Evolutionary conservation across 352 stramenopile genomes (phyloP).

Genomic region (Phytopythium cucurbitacearum): DNA sequence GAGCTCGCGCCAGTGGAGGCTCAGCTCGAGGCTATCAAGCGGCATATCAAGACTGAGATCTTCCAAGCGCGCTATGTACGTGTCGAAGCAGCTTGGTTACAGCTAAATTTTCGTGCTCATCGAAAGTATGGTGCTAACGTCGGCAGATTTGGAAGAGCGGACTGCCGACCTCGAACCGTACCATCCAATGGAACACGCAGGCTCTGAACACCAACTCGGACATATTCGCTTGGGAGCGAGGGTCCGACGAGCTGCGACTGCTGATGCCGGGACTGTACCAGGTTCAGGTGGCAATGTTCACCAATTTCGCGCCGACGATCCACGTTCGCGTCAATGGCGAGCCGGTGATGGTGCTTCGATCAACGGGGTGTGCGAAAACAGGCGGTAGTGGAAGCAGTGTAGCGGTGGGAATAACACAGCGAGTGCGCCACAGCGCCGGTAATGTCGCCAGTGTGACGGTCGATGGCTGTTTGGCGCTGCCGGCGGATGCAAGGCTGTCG

Average conservation of each 20-base stretch:
- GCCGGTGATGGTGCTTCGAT: slow-evolving; percentile 22
- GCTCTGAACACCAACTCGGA: slow-evolving; percentile 64
- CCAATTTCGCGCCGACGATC: slow-evolving; percentile 40
- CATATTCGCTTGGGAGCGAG: slow-evolving; percentile 61
- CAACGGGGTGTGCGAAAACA: not conserved
- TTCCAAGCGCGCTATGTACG: slow-evolving; percentile 72
- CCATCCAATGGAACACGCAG: slow-evolving; percentile 61
- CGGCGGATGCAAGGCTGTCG: slow-evolving; percentile 34
- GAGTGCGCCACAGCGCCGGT: slow-evolving; percentile 53
- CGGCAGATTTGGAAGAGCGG: slow-evolving; percentile 74
- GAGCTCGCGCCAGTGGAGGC: slow-evolving; percentile 23
- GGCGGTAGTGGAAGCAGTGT: not conserved
- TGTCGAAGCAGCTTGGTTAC: not conserved
- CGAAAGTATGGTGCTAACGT: not conserved
- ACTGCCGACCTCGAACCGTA: slow-evolving; percentile 39
- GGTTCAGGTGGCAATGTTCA: slow-evolving; percentile 71
- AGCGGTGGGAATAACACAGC: slow-evolving; percentile 9
- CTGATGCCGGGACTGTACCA: slow-evolving; percentile 65
- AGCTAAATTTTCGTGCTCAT: not conserved
- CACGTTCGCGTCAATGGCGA: slow-evolving; percentile 65
- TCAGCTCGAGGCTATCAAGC: slow-evolving; percentile 40
- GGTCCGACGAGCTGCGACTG: slow-evolving; percentile 40
- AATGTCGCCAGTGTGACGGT: slow-evolving; percentile 52
- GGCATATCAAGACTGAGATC: slow-evolving; percentile 62
- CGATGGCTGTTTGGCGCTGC: slow-evolving; percentile 54